A percentile compares a stretch with the other conserved stretches of the same genome.
Conservation (phyloP, 2,329 filamentous ascomycete species). For the Sporothrix pseudoabietina region DNA sequence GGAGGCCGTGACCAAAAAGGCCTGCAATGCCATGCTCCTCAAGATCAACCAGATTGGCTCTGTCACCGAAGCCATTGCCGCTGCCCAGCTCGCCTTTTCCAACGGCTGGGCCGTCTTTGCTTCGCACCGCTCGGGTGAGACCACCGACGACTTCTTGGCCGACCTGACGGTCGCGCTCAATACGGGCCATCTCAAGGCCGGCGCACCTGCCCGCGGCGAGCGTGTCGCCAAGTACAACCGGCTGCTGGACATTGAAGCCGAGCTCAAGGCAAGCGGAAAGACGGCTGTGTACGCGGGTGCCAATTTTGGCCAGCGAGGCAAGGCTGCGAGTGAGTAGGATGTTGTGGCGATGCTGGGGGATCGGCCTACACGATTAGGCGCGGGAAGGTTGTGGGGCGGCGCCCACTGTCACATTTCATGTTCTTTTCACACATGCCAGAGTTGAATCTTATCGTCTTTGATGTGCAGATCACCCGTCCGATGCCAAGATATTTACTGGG, state of each 20-base stretch:
- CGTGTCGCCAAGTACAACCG: constrained; percentile 49
- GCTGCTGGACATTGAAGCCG: constrained; percentile 47
- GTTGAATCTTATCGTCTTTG: too few species aligned
- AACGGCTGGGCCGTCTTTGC: constrained; percentile 48
- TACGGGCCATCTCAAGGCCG: constrained; percentile 47
- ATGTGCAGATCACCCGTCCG: too few species aligned
- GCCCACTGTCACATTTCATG: too few species aligned
- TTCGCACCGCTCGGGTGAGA: constrained; percentile 48
- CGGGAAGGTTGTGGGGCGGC: too few species aligned
- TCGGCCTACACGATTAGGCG: too few species aligned
- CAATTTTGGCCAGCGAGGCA: not conserved
- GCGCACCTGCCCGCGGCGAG: constrained; percentile 46
- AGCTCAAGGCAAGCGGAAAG: constrained; percentile 26
- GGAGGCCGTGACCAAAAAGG: constrained; percentile 40
- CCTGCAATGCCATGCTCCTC: constrained; percentile 46
- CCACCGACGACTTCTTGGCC: constrained; percentile 49
- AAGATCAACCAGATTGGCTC: constrained; percentile 50
- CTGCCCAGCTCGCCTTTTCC: constrained; percentile 41
- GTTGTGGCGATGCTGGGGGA: too few species aligned
- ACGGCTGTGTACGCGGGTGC: not conserved
- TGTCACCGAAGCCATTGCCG: constrained; percentile 45
- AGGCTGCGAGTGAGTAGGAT: not conserved
- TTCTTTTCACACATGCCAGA: too few species aligned
- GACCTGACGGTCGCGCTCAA: constrained; percentile 46
- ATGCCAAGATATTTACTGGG: too few species aligned